These are phyloP conservation scores for Xylaria sp. DNA, from an alignment of 495 filamentous ascomycete genomes.

Conservation along the genomic window DNA sequence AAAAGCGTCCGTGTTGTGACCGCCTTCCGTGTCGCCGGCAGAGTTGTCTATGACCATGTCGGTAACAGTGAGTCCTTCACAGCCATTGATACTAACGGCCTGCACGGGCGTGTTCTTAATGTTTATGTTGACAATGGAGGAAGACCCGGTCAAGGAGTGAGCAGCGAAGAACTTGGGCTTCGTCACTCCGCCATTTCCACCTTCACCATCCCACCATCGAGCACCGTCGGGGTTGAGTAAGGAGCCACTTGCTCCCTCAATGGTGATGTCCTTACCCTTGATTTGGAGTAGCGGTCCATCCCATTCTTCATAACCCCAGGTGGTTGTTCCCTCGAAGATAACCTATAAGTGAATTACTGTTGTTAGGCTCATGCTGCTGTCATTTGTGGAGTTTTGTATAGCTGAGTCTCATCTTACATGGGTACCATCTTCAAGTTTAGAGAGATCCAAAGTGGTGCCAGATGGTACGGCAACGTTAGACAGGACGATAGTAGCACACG, in stretches of 20 bases:
- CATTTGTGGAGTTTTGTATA: neutral
- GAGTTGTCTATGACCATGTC: slow-evolving; percentile 67
- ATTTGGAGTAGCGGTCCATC: slow-evolving; percentile 57
- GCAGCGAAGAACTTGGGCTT: slow-evolving; percentile 64
- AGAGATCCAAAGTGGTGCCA: slow-evolving; percentile 56
- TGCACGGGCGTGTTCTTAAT: slow-evolving; percentile 69
- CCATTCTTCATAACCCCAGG: slow-evolving; percentile 60
- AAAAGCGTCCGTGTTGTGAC: slow-evolving; percentile 73
- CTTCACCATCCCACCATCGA: slow-evolving; percentile 60
- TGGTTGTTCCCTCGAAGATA: slow-evolving; percentile 59
- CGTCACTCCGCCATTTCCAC: slow-evolving; percentile 58
- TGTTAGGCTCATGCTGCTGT: neutral
- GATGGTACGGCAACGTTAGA: slow-evolving; percentile 54
- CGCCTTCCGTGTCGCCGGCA: slow-evolving; percentile 56
- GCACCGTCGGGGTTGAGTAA: slow-evolving; percentile 56
- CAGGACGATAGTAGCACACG: slow-evolving; percentile 55
- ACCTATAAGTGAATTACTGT: slow-evolving; percentile 29
- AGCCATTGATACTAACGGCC: slow-evolving; percentile 62
- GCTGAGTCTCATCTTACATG: slow-evolving; percentile 42
- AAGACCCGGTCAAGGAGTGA: slow-evolving; percentile 45
- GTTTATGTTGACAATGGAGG: slow-evolving; percentile 48
- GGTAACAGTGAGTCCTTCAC: slow-evolving; percentile 55
- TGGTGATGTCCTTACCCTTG: slow-evolving; percentile 54
- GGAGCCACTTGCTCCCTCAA: slow-evolving; percentile 52
- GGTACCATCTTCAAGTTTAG: slow-evolving; percentile 50